Evolutionary conservation across 2,329 filamentous ascomycete species (phyloP), one percentile per base, ranked within the genome.

Genomic region (Lizonia empirigonia): DNA sequence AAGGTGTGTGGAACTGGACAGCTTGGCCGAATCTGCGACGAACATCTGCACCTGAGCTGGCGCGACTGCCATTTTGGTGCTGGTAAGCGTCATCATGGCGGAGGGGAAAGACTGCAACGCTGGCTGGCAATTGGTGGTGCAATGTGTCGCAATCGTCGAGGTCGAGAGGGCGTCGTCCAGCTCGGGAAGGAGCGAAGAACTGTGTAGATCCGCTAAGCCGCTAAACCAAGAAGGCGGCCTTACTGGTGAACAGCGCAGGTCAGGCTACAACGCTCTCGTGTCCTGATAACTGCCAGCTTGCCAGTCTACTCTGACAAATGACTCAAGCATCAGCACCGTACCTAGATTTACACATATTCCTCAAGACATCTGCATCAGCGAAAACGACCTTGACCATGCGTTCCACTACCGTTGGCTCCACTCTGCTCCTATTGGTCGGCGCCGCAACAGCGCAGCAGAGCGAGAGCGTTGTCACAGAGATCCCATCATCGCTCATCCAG

Each of bases 31-130:
- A 44, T 59, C 55, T 51, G 56, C 46, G 53, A 70, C 56, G 51
- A 71, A 70, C 12, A 58, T 53, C 30, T 70, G 69, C 57, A 72
- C 60, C 53, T 67, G 66, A 37, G 69, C 64, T 29, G 68, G 66
- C 35, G 45, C 58, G 33, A 68, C 45, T 62, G 62, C 55, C 41
- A 46, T 60, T 62, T 65, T 65, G 47, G 64, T 46, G 29, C 54
- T 37, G 27, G 48, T 60, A 20, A 62, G 58, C 46, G 56, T 64
- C 59, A 64, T 63, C 67, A 70, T 71, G 46, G 40, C 42, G 39
- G 46, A 52, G 50, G 32, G 37, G 40, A 53, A 56, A 44, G 56
- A 33, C 27, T 30, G 55, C 18, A 26, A 35, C 48, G 46, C 44
- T 38, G 30, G 39, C 41, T 42, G 47, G 54, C 53, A 44, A 69